These are phyloP conservation scores for Nemania sp. DNA, from an alignment of 2,329 filamentous ascomycete species.

Conservation along the genomic window DNA sequence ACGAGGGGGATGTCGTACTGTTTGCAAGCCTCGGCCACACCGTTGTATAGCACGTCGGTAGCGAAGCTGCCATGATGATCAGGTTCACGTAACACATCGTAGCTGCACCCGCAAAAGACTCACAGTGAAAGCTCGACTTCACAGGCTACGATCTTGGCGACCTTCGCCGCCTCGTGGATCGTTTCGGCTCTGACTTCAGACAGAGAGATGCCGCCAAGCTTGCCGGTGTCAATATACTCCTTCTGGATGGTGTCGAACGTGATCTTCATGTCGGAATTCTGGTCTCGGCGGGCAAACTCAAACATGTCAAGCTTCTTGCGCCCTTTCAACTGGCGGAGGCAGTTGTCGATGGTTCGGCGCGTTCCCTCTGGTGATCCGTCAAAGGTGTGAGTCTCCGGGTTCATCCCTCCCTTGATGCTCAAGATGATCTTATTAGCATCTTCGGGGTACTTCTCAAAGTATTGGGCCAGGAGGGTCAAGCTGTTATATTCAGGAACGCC, in stretches of 20 bases:
- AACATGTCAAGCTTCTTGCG: slow-evolving; percentile 59
- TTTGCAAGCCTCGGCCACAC: slow-evolving; percentile 52
- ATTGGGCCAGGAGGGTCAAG: slow-evolving; percentile 56
- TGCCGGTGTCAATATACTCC: slow-evolving; percentile 47
- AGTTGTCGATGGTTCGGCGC: slow-evolving; percentile 55
- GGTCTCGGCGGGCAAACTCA: slow-evolving; percentile 56
- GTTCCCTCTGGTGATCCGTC: slow-evolving; percentile 55
- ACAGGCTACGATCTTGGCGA: slow-evolving; percentile 43
- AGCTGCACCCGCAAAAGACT: slow-evolving; percentile 9
- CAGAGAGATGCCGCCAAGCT: slow-evolving; percentile 48
- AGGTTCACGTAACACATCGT: slow-evolving; percentile 10
- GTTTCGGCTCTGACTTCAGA: slow-evolving; percentile 47
- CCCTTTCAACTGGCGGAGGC: slow-evolving; percentile 47
- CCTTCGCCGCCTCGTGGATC: slow-evolving; percentile 43
- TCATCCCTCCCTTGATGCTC: slow-evolving; percentile 59
- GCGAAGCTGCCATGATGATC: slow-evolving; percentile 29
- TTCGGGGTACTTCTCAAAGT: slow-evolving; percentile 61
- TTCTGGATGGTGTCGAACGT: slow-evolving; percentile 43
- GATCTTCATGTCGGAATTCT: slow-evolving; percentile 43
- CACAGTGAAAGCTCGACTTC: slow-evolving; percentile 47
- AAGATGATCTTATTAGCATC: slow-evolving; percentile 60
- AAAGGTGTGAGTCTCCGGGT: slow-evolving; percentile 38
- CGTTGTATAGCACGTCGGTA: slow-evolving; percentile 37
- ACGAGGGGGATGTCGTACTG: slow-evolving; percentile 71
- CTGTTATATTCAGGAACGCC: slow-evolving; percentile 56